Evolutionary conservation across 208 protist genomes (phyloP), one percentile per base, ranked within the genome.

Genomic region (Acanthamoeba sp.): DNA sequence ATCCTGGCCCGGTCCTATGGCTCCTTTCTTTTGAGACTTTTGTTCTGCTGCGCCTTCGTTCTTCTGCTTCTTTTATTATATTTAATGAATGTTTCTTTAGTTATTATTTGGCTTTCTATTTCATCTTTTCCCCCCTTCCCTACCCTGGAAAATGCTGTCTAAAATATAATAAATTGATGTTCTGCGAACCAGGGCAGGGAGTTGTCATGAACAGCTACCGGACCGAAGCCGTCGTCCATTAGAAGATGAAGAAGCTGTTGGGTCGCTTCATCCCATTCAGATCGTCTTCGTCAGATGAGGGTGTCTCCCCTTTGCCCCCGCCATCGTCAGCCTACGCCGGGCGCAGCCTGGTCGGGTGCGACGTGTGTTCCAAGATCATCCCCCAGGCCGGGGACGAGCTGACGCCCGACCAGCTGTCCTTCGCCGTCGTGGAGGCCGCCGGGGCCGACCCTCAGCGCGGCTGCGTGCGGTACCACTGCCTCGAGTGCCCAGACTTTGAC

Each of bases 341-440:
- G 34, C 69, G 38, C 36, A 78, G 69, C 69, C 29, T 78, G 36
- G 69, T 78, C 18, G 69, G 69, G 36, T 78, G 69, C 69, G 69
- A 78, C 69, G 38, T 78, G 36, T 78, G 69, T n/a, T 38, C 36
- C 3, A 78, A 78, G 69, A 78, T 78, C 69, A 78, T 78, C 34
- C 69, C 69, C 36, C 69, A 78, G 69, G 69, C 69, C 1, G 69
- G 69, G 18, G 69, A 78, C 69, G 36, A 78, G 36, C 29, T 78
- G 36, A 78, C 36, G 14, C 69, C 69, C 20, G 69, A 78, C 29
- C 69, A 48, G 29, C 29, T 48, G 69, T 6, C 1, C 34, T 45
- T 78, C 29, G 36, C 22, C 69, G 69, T 78, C 29, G 32, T 3
- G 1, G 59, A 66, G 59, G 59, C 59, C 59, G 59, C 59, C 59